Conservation (phyloP, 1,284 basidiomycete genomes). For the Sanghuangporus weigelae region DNA sequence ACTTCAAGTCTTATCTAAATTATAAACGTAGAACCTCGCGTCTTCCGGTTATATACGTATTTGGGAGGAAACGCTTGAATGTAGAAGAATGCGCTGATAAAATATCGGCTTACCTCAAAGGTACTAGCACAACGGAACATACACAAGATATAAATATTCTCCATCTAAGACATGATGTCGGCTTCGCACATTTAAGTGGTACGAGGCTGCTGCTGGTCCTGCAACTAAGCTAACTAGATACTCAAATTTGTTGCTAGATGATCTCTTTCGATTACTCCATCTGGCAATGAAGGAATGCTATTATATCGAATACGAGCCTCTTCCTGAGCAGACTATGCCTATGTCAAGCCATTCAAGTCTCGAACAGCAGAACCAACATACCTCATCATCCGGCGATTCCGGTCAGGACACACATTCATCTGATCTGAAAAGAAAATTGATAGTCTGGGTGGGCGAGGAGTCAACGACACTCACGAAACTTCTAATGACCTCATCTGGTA, state of each 20-base stretch:
- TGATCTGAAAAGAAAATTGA: constrained; percentile 19
- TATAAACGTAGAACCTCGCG: constrained; percentile 56
- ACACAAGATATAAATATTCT: constrained; percentile 26
- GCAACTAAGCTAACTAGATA: neutral
- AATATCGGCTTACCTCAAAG: constrained; percentile 34
- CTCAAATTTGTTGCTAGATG: constrained; percentile 20
- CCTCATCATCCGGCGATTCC: constrained; percentile 4
- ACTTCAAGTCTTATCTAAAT: neutral
- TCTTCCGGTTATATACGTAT: constrained; percentile 81
- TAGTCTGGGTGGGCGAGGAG: constrained; percentile 85
- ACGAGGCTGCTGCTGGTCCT: constrained; percentile 16
- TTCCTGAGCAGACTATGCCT: constrained; percentile 15
- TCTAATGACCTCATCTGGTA: constrained; percentile 59
- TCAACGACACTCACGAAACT: constrained; percentile 82
- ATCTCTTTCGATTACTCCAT: constrained; percentile 19
- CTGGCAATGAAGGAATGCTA: constrained; percentile 20
- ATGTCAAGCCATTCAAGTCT: neutral
- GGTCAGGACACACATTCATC: neutral
- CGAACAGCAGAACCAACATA: too few species aligned
- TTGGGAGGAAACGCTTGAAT: constrained; percentile 63
- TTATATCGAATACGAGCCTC: constrained; percentile 14
- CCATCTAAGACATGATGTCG: constrained; percentile 76
- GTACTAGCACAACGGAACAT: constrained; percentile 14
- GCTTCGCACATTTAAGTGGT: constrained; percentile 71
- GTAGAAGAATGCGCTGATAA: constrained; percentile 43